A percentile compares a stretch with the other conserved stretches of the same genome.
Evolutionary conservation across 2,329 filamentous ascomycete genomes (phyloP).

Genomic region (Aspergillus pseudoviridinutans): DNA sequence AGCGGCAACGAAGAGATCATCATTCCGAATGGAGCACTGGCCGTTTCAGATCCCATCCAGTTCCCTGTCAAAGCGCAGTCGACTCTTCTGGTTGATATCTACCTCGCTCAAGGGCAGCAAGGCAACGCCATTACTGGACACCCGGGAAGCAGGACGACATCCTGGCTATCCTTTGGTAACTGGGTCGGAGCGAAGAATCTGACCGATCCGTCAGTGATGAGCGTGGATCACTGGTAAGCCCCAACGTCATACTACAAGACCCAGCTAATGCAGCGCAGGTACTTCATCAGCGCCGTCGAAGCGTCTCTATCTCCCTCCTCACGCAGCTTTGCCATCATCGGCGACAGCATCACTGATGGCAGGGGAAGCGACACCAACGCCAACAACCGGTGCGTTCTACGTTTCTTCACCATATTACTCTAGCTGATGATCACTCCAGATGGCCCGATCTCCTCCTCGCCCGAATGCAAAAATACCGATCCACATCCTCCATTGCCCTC

Average conservation of each 20-base stretch:
- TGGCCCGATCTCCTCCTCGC: slow-evolving; percentile 58
- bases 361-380: slow-evolving; percentile 56
- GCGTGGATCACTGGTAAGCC: slow-evolving; percentile 42
- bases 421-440: slow-evolving; percentile 17
- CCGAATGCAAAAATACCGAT: slow-evolving; percentile 46
- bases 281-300: slow-evolving; percentile 57
- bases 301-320: slow-evolving; percentile 46
- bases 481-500: slow-evolving; percentile 51
- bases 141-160: slow-evolving; percentile 61
- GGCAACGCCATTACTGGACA: slow-evolving; percentile 59
- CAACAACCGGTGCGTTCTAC: slow-evolving; percentile 48
- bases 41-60: slow-evolving; percentile 59
- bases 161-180: slow-evolving; percentile 58
- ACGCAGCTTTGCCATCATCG: slow-evolving; percentile 53
- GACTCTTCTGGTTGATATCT: slow-evolving; percentile 57
- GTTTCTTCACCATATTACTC: not conserved
- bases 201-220: slow-evolving; percentile 31
- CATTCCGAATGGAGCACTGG: slow-evolving; percentile 54
- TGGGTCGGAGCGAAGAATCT: slow-evolving; percentile 50
- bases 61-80: slow-evolving; percentile 50
- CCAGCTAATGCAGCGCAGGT: slow-evolving; percentile 44
- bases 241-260: no score
- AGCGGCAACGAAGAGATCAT: slow-evolving; percentile 49
- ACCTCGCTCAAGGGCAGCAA: slow-evolving; percentile 54
- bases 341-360: slow-evolving; percentile 64